A percentile compares a stretch with the other conserved stretches of the same genome.
These are phyloP conservation scores for Galerina marginata DNA, from an alignment of 768 basidiomycete genomes.

Conservation along the genomic window DNA sequence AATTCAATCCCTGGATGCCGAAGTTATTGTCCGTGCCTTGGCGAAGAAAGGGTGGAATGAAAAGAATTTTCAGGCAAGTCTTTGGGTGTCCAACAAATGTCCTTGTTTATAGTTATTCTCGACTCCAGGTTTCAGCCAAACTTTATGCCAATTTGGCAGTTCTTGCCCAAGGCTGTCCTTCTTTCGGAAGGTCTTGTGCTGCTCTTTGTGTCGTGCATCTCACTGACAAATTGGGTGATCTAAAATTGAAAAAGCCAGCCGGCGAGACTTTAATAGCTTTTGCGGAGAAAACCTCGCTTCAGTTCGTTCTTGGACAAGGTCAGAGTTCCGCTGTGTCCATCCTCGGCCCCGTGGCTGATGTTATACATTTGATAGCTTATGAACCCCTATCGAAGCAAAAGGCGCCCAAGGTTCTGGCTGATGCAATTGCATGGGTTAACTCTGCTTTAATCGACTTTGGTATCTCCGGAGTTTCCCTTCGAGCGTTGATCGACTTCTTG, in stretches of 20 bases:
- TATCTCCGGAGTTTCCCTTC: constrained; percentile 81
- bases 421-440: constrained; percentile 89
- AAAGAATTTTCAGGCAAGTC: constrained; percentile 93
- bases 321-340: constrained; percentile 3
- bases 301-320: constrained; percentile 95
- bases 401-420: constrained; percentile 95
- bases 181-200: constrained; percentile 84
- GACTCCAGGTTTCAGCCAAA: constrained; percentile 82
- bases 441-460: constrained; percentile 89
- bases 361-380: constrained; percentile 62
- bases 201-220: constrained; percentile 84
- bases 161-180: constrained; percentile 79
- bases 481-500: constrained; percentile 88
- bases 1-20: constrained; percentile 75
- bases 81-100: background rate
- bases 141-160: constrained; percentile 77
- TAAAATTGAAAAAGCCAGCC: constrained; percentile 96
- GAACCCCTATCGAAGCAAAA: constrained; percentile 95
- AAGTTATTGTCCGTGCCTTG: constrained; percentile 85
- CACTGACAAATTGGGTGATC: constrained; percentile 93
- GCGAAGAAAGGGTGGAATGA: constrained; percentile 97
- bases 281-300: constrained; percentile 91
- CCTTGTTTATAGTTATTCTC: background rate
- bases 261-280: constrained; percentile 84
- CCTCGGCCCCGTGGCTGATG: background rate